Evolutionary conservation across 1,284 basidiomycete genomes (phyloP), one percentile per base, ranked within the genome.

Genomic region (Xerocomus minutiporus): DNA sequence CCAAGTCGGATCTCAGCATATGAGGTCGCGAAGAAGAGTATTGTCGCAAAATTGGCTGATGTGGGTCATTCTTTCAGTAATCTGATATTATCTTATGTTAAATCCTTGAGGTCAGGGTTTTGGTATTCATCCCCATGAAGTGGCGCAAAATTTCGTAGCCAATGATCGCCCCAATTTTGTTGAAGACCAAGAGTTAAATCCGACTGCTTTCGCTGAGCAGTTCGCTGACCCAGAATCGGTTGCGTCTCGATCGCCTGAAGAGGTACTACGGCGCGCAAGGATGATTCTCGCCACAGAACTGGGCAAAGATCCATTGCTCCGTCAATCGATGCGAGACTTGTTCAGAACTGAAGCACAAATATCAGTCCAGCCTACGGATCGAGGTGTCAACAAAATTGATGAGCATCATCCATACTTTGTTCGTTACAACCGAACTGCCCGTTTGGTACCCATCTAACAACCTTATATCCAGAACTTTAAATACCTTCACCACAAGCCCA

Each of bases 201-300:
- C 90, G 3, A 62, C 77, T 5, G 79, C 79, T 2, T 90, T 79
- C 61, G 90, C 90, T 9, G 90, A 92, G 60, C 86, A 86, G 58
- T 92, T 85, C 64, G 79, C 75, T n/a, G 85, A 85, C 59, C 77
- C 83, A 5, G 83, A 88, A 62, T 78, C 79, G 5, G 50, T 70
- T 32, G 82, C 81, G 53, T 75, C 78, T 2, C 75, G 78, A 58
- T 63, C 80, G 28, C 70, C 84, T 1, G 83, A 88, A 51, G 84
- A 89, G 50, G 68, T 88, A 17, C 75, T 93, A 43, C 75, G 76
- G 49, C 83, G 82, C 34, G 92, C 95, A 8, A 85, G 91, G 52
- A 82, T 91, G 76, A 88, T 99, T 56, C 74, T 98, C 36, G 82
- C 89, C 11, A 92, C 89, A 1, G 97, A 99, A 70, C 80, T 99